Base-by-base conservation (phyloP, 176 grass and related monocot genomes). In the Aegilops umbellulata region DNA sequence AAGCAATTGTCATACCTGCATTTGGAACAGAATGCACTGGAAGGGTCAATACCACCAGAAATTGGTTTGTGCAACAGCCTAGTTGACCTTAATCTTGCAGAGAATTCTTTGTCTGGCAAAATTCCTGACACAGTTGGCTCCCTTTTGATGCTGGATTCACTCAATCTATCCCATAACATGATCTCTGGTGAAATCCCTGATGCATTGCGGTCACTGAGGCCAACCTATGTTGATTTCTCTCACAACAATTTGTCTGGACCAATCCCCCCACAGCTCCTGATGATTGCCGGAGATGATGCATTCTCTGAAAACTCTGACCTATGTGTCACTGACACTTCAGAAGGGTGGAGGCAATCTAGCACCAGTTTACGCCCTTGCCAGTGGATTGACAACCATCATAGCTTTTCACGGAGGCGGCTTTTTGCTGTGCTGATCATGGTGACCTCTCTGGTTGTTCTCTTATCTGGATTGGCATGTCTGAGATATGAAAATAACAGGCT, bases 141-240 rank as follows among this genome's bases (percentile, higher is more conserved):
- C 22, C 94, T 96, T 30, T 63, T 69, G 20, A 39, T 74, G 22
- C 80, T 96, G 39, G 91, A 91, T 88, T 96, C 92, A 46, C 81
- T 99, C 17, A 94, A 99, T 86, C 81, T 99, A 84, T 99, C 97
- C 3, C 47, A 99, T 24, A 99, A 99, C 83, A 86, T 79, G 70
- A 30, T 99, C 38, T 89, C 73, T 44, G 97, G 94, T 82, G 79
- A 84, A 67, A 92, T 99, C 82, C 97, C 97, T 30, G 39, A 92
- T 75, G 80, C 53, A 46, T 41, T 98, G 76, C 90, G 91, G 84
- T 82, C 67, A 31, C 71, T 99, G 74, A 99, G 95, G 75, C 81
- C 93, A 55, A 94, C 92, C 80, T 95, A 78, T 60, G 82, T 91
- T 76, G 87, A 99, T 92, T 90, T 96, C 44, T 96, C 97, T 8